Evolutionary conservation across 805 yeast genomes (phyloP).

Genomic region (Candida yuanshanica): DNA sequence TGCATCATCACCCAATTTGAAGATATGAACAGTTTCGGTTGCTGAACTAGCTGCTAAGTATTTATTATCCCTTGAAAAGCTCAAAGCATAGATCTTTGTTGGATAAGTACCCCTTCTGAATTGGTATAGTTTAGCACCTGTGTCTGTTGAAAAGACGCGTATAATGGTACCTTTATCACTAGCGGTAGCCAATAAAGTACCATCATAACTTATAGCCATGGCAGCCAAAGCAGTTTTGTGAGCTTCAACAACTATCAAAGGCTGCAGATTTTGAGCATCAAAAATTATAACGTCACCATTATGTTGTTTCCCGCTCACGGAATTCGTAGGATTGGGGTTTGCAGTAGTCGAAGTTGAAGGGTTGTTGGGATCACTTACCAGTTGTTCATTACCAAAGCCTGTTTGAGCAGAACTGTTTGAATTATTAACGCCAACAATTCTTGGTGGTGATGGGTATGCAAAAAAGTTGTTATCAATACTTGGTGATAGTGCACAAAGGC

Average conservation of each 20-base stretch:
- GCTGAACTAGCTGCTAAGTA: conserved; percentile 81
- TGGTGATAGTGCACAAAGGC: conserved; percentile 59
- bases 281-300: conserved; percentile 68
- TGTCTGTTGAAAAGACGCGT: conserved; percentile 57
- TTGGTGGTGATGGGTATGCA: conserved; percentile 77
- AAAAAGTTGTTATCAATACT: conserved; percentile 44
- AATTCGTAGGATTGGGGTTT: not conserved
- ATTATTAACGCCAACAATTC: conserved; percentile 25
- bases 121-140: conserved; percentile 59
- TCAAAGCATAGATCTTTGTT: conserved; percentile 69
- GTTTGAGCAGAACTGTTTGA: conserved; percentile 15
- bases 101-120: conserved; percentile 82
- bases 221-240: conserved; percentile 67
- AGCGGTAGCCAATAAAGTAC: conserved; percentile 63
- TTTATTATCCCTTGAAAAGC: conserved; percentile 65
- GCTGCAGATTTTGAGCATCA: conserved; percentile 55
- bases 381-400: conserved; percentile 3
- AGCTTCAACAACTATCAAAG: conserved; percentile 65
- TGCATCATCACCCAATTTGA: conserved; percentile 48
- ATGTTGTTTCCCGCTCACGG: conserved; percentile 27
- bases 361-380: conserved; percentile 1
- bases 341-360: conserved; percentile 1
- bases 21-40: conserved; percentile 90
- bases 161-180: conserved; percentile 76
- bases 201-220: conserved; percentile 58